Conservation (phyloP, 441 rosid species). For the Raphanus hybrid region DNA sequence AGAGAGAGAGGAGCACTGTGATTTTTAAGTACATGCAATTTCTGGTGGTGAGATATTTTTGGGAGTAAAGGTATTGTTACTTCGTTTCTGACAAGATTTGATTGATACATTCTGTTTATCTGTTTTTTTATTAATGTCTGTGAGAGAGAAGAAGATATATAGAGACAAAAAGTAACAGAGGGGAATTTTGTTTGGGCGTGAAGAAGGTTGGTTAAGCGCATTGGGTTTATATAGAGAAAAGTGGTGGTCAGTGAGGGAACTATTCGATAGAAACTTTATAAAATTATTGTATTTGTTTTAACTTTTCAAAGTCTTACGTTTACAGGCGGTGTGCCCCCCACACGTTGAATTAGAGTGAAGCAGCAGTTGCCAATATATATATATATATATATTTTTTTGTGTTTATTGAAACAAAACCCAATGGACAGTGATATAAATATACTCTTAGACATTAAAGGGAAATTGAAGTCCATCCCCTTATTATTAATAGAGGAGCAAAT, state of each 20-base stretch:
- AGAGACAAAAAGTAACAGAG: not conserved
- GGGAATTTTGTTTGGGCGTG: constrained; percentile 14
- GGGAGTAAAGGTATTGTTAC: constrained; percentile 40
- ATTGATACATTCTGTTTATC: constrained; percentile 50
- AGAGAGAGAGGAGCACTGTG: constrained; percentile 35
- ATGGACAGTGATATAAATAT: too few relatives aligned
- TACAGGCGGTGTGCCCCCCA: too few relatives aligned
- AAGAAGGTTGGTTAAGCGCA: constrained; percentile 23
- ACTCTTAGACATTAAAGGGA: too few relatives aligned
- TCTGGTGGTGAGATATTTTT: constrained; percentile 34
- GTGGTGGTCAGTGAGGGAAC: not conserved
- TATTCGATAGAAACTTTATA: too few relatives aligned
- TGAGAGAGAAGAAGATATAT: not conserved
- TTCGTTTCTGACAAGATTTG: constrained; percentile 37
- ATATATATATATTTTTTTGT: too few relatives aligned
- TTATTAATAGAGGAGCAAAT: too few relatives aligned
- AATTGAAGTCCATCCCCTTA: too few relatives aligned
- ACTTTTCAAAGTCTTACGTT: too few relatives aligned
- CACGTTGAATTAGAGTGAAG: too few relatives aligned
- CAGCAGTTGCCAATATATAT: too few relatives aligned
- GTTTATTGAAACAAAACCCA: too few relatives aligned
- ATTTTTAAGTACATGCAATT: constrained; percentile 17
- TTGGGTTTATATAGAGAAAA: constrained; percentile 36
- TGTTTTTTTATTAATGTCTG: constrained; percentile 23
- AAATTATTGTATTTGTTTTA: too few relatives aligned